Percentiles rank a stretch among this genome's conserved stretches.
These are phyloP conservation scores for Fragosphaeria purpurea DNA, from an alignment of 2,329 filamentous ascomycete genomes.

Conservation along the genomic window DNA sequence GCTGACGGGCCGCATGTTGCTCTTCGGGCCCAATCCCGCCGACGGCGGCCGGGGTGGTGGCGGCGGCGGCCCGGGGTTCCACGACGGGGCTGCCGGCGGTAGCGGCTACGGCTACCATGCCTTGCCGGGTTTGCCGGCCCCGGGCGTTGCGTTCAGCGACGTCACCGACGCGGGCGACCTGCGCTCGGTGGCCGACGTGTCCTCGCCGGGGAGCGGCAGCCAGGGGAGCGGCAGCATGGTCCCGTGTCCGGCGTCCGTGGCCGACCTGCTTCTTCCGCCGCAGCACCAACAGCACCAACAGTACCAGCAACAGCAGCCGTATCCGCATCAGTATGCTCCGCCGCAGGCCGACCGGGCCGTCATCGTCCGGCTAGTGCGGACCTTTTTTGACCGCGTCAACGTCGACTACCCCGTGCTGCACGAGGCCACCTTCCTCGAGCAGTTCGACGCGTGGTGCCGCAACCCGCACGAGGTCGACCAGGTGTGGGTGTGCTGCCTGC, in stretches of 20 bases:
- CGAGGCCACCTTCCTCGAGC: conserved; percentile 31
- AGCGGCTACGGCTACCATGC: too few relatives aligned
- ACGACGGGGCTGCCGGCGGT: not conserved
- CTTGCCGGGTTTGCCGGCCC: too few relatives aligned
- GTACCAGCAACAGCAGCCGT: too few relatives aligned
- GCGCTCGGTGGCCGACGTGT: too few relatives aligned
- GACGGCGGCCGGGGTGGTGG: conserved; percentile 2
- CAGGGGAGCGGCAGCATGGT: not conserved
- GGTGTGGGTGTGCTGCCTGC: conserved; percentile 30
- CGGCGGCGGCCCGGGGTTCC: not conserved
- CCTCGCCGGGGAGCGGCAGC: too few relatives aligned
- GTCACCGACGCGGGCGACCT: too few relatives aligned
- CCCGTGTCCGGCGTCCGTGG: not conserved
- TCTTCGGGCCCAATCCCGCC: conserved; percentile 31
- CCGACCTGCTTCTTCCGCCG: not conserved
- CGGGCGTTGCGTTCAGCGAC: too few relatives aligned
- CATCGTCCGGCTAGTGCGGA: conserved; percentile 6
- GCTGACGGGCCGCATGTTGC: conserved; percentile 23
- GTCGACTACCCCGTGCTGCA: conserved; percentile 32
- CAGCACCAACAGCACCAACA: not conserved
- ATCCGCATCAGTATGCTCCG: too few relatives aligned
- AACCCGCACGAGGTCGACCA: conserved; percentile 20
- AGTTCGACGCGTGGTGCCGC: conserved; percentile 25
- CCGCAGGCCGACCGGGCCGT: not conserved
- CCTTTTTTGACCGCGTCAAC: conserved; percentile 32